A percentile compares a stretch with the other conserved stretches of the same genome.
phyloP scores from a whole-genome alignment of 2,329 filamentous ascomycete species.

The Colletotrichum orbiculare region DNA sequence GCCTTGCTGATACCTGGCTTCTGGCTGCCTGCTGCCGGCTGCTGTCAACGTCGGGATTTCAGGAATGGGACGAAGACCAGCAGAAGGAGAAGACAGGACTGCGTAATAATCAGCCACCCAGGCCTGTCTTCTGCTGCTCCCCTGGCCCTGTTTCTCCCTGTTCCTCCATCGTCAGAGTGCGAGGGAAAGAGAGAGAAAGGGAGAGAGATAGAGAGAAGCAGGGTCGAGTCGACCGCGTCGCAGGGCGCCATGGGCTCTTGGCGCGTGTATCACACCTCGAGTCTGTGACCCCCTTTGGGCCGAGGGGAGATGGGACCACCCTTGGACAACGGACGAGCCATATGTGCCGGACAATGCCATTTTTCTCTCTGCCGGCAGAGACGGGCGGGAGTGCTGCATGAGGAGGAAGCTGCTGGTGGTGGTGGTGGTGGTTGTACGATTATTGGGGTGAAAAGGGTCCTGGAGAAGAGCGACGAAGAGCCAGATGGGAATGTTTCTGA shows the following conservation, averaged over 20 bases:
- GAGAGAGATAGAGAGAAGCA: no score
- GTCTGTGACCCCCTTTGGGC: constrained; percentile 29
- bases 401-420: no score
- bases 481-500: no score
- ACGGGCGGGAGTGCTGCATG: no score
- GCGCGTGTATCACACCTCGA: constrained; percentile 33
- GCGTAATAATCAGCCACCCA: no score
- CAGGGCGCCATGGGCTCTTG: constrained; percentile 30
- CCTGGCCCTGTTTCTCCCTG: background rate
- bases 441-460: no score
- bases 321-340: constrained; percentile 18
- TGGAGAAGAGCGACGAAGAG: no score
- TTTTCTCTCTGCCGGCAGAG: background rate
- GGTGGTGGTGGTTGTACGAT: no score
- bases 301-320: constrained; percentile 18
- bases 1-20: background rate
- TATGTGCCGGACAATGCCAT: background rate
- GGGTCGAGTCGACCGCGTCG: constrained; percentile 1
- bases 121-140: background rate
- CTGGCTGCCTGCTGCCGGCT: constrained; percentile 3
- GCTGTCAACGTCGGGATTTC: constrained; percentile 31
- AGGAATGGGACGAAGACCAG: constrained; percentile 28
- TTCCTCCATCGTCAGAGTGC: background rate
- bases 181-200: no score
- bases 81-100: background rate